Percentiles rank a stretch among this genome's conserved stretches.
Conservation (phyloP, 805 yeast genomes). For the Wickerhamiella domercqiae region DNA sequence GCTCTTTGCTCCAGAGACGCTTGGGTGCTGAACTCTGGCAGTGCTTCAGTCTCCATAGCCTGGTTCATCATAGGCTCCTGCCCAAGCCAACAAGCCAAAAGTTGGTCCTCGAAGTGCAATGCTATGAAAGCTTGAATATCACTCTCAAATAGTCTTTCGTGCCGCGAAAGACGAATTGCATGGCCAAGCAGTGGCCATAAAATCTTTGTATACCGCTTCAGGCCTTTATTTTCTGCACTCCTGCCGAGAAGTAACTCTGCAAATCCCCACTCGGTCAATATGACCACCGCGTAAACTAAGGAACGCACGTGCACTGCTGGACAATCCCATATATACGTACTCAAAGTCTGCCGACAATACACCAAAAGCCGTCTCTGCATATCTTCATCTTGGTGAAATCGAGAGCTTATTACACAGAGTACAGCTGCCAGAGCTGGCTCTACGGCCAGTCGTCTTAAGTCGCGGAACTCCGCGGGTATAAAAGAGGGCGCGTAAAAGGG, state of each 20-base stretch:
- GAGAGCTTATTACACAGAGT: slow-evolving; percentile 7
- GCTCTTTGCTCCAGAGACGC: slow-evolving; percentile 30
- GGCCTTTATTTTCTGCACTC: background rate
- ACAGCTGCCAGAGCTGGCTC: slow-evolving; percentile 9
- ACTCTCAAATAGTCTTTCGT: slow-evolving; percentile 62
- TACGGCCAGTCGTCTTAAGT: slow-evolving; percentile 4
- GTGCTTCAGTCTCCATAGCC: slow-evolving; percentile 27
- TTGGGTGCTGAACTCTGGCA: no score
- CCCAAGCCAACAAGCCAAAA: slow-evolving; percentile 67
- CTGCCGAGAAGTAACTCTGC: slow-evolving; percentile 1
- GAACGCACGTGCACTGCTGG: slow-evolving; percentile 5
- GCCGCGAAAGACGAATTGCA: slow-evolving; percentile 74
- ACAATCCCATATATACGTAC: slow-evolving; percentile 8
- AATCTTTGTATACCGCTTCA: slow-evolving; percentile 35
- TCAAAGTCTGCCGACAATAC: slow-evolving; percentile 4
- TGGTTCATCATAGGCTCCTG: slow-evolving; percentile 50
- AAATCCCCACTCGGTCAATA: slow-evolving; percentile 5
- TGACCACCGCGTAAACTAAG: slow-evolving; percentile 4
- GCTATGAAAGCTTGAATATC: slow-evolving; percentile 65
- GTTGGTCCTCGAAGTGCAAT: slow-evolving; percentile 70
- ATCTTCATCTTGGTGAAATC: slow-evolving; percentile 1
- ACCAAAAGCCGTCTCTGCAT: slow-evolving; percentile 5
- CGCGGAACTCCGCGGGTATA: slow-evolving; percentile 7
- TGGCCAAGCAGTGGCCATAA: slow-evolving; percentile 89
- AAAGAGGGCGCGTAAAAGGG: slow-evolving; percentile 7